Evolutionary conservation across 768 basidiomycete species (phyloP).

Genomic region (Kwoniella sp.): DNA sequence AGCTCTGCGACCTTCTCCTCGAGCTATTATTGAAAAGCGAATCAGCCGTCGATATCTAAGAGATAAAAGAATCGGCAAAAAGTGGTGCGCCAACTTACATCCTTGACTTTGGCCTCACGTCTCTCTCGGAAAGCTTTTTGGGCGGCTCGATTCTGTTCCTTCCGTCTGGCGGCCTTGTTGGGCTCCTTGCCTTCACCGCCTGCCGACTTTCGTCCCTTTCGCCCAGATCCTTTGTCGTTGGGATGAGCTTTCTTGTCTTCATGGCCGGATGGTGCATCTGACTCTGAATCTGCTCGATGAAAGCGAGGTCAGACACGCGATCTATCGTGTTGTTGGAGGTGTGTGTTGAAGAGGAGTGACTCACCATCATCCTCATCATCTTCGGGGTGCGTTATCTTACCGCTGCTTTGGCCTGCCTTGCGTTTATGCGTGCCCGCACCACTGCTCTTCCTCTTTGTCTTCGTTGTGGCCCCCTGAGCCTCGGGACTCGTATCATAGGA

Average conservation of each 20-base stretch:
- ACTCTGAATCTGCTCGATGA: slow-evolving; percentile 32
- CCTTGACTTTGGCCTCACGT: slow-evolving; percentile 95
- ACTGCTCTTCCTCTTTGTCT: slow-evolving; percentile 12
- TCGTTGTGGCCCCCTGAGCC: slow-evolving; percentile 8
- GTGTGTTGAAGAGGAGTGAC: background rate
- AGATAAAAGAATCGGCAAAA: background rate
- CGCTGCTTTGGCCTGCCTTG: slow-evolving; percentile 31
- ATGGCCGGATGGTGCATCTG: slow-evolving; percentile 37
- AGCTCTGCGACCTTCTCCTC: slow-evolving; percentile 88
- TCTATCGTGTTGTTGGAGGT: too few relatives aligned
- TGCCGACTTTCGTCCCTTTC: slow-evolving; percentile 41
- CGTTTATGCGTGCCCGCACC: slow-evolving; percentile 29
- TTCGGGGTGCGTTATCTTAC: slow-evolving; percentile 15
- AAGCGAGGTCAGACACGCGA: background rate
- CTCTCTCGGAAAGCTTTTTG: slow-evolving; percentile 96
- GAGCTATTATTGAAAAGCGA: slow-evolving; percentile 61
- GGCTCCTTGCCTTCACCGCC: slow-evolving; percentile 30
- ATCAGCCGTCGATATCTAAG: slow-evolving; percentile 13
- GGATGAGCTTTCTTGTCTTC: slow-evolving; percentile 43
- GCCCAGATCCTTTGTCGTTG: slow-evolving; percentile 28
- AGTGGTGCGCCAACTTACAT: slow-evolving; percentile 63
- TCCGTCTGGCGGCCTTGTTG: slow-evolving; percentile 66
- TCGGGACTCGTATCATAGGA: slow-evolving; percentile 20
- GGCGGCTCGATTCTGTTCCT: slow-evolving; percentile 95
- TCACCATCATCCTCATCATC: slow-evolving; percentile 39